Evolutionary conservation across 306 rosid genomes (phyloP), one percentile per base, ranked within the genome.

Genomic region (Neltuma alba): DNA sequence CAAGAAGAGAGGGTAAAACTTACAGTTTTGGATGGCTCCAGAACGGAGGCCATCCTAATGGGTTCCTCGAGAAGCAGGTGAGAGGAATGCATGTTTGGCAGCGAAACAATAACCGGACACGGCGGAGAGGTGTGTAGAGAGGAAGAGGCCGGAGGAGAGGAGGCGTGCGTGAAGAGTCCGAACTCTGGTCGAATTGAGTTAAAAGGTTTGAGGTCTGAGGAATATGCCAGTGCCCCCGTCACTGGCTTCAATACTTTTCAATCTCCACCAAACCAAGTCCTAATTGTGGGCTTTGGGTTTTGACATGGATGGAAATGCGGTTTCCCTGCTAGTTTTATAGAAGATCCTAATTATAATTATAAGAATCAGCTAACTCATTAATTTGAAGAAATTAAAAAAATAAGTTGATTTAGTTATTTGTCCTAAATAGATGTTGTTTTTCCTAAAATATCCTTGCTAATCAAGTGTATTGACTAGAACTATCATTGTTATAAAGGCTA

Each of bases 61-160:
- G 99, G 99, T 83, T 96, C 99, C 72, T 96, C 99, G 11, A 96
- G 88, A 74, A 96, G 99, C 66, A 96, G 78, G 82, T 91, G 96
- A 90, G 78, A 77, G 41, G 98, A 93, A 88, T 96, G 98, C 99
- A 96, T 96, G 61, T 80, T 94, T 36, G 81, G n/a, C 54, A 72
- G 30, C 52, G 10, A 72, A 65, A 33, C 37, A 21, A 21, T 10
- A 27, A 11, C 55, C 13, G 16, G 28, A 65, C 74, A 52, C 76
- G 20, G 41, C n/a, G 48, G 31, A 20, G 70, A 64, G 28, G 45
- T n/a, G 27, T 8, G 57, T 7, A 25, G 57, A 25, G 31, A 20
- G 5, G 41, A n/a, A 33, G 27, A 40, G 25, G 76, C 45, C 74
- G 9, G 21, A 45, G 9, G 52, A 42, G 72, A 23, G 4, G 28